Conservation (phyloP, 257 asterid species). For the Scutellaria barbata region DNA sequence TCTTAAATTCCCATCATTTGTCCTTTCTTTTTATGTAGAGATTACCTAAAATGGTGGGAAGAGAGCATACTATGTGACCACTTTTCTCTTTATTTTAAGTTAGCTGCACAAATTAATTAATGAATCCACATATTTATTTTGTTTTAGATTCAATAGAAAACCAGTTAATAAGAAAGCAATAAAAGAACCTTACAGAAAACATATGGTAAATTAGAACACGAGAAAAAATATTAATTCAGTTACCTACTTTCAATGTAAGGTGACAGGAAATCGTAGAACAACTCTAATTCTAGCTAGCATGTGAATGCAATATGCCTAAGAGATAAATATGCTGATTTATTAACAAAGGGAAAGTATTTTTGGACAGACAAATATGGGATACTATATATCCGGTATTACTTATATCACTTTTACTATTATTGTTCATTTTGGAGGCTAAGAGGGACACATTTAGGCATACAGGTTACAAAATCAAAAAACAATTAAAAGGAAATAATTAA, state of each 20-base stretch:
- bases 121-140: neutral
- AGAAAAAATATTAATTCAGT: too few relatives aligned
- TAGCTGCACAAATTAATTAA: neutral
- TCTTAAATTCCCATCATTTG: neutral
- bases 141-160: constrained; percentile 16
- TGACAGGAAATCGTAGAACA: neutral
- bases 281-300: neutral
- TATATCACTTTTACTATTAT: neutral
- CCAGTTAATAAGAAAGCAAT: constrained; percentile 1
- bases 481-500: neutral
- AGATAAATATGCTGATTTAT: constrained; percentile 1
- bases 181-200: neutral
- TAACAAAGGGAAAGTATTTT: neutral
- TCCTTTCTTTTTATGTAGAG: neutral
- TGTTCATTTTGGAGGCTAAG: neutral
- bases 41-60: neutral
- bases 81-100: neutral
- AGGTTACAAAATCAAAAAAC: neutral
- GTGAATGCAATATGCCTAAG: neutral
- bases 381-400: neutral
- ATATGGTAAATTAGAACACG: neutral
- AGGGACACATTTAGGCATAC: neutral
- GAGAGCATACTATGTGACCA: neutral
- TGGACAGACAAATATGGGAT: neutral
- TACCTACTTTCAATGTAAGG: neutral